Base-by-base conservation (phyloP, 2,329 filamentous ascomycete species). In the Cytospora piceae region DNA sequence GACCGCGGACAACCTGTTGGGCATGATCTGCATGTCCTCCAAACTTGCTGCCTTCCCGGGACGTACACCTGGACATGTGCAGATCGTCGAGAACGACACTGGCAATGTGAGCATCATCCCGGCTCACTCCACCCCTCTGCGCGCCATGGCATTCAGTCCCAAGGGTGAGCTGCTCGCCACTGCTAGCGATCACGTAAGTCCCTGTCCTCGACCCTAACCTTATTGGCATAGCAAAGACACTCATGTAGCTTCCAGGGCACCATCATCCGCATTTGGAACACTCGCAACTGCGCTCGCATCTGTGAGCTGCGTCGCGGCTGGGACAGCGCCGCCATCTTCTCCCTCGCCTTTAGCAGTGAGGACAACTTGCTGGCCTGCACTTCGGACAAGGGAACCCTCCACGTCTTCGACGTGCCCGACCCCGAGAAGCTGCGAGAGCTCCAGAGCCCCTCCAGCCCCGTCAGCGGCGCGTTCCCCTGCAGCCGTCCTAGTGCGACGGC, bases 311-410 rank as follows among this genome's bases (percentile, higher is more conserved):
- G 95, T 53, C 88, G 95, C 39, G 95, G 95, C 52, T 90, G 96
- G 57, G 95, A 99, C 73, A 90, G 88, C 42, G 94, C 95, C 20
- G 88, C 88, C 62, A 91, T 98, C 70, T 97, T 92, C 78, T 94
- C 92, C 2, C 82, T 99, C 14, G 90, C 90, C 14, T 95, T 99
- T 76, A 96, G 92, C 24, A 94, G 94, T 0, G 89, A 89, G 0
- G 91, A 90, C 60, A 86, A 84, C 53, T 85, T 93, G 74, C 84
- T 98, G 14, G 95, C 95, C 31, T 94, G 93, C 68, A 98, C 94
- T 0, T 97, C 94, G 1, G 95, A 99, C 81, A 99, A 98, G 78
- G 94, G 92, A 7, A 99, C 94, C 0, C 83, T 99, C 14, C 95
- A 99, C 77, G 85, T 99, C 46, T 99, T 97, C 74, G 93, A 98